Base-by-base conservation (phyloP, 1,284 basidiomycete genomes). In the Naganishia albida region DNA sequence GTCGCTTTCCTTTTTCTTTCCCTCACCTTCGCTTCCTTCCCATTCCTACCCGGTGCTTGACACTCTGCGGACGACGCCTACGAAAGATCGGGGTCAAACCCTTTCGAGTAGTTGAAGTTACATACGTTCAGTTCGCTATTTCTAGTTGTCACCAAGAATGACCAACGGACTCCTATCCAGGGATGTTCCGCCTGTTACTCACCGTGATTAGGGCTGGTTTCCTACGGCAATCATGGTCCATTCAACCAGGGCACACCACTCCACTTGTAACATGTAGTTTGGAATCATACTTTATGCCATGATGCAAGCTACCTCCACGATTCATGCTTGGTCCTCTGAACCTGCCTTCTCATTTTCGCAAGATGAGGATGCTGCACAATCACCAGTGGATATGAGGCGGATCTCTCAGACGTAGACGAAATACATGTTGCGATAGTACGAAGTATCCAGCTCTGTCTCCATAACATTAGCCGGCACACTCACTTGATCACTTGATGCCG, bases 21-120 rank as follows among this genome's bases (percentile, higher is more conserved):
- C 54, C 55, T 56, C 49, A 49, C 55, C 48, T 43, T 23, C 54
- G 18, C 57, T 44, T 43, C 53, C 18, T 7, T 50, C 44, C 51
- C 26, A 43, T 44, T 60, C 54, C 46, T 40, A 18, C 44, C 69
- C 69, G 75, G 75, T 77, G 75, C 72, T 73, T 77, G 75, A 77
- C 75, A 77, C 75, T 77, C 75, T 77, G 75, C 75, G 73, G 72
- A 71, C 73, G 74, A 72, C 71, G 72, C 67, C 62, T 60, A 50
- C 51, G 51, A 63, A 52, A 54, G 60, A 52, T 46, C n/a, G 18
- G 50, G 25, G 20, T 53, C 51, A n/a, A n/a, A 26, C 50, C 50
- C 20, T 18, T 62, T 57, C 56, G 62, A 50, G 55, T 49, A 49
- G 51, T 43, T 51, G 51, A 56, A 69, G 69, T 67, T 53, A 65